Evolutionary conservation across 331 rosid species (phyloP).

Genomic region (Arachis monticola): DNA sequence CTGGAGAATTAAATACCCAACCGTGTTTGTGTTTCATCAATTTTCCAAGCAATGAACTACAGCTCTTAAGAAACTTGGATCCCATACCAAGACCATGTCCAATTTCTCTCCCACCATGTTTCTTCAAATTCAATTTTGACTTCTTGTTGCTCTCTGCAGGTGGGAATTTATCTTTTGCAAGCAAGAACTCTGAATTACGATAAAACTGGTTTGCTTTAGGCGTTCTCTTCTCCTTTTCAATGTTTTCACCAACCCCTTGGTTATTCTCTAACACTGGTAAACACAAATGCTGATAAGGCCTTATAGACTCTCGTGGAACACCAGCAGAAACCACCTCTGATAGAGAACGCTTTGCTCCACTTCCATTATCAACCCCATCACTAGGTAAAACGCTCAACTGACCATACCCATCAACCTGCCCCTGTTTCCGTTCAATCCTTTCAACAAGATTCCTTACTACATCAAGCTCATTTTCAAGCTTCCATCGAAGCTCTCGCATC

Average conservation of each 20-base stretch:
- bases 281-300: conserved; percentile 76
- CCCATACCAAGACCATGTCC: conserved; percentile 67
- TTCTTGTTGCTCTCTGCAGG: conserved; percentile 89
- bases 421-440: conserved; percentile 76
- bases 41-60: conserved; percentile 87
- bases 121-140: conserved; percentile 73
- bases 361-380: conserved; percentile 51
- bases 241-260: conserved; percentile 62
- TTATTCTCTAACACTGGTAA: conserved; percentile 72
- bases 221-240: conserved; percentile 94
- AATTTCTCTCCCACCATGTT: conserved; percentile 66
- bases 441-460: conserved; percentile 67
- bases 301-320: conserved; percentile 54
- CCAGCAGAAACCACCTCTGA: conserved; percentile 71
- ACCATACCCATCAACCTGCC: conserved; percentile 50
- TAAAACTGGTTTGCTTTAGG: conserved; percentile 96
- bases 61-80: conserved; percentile 81
- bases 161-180: conserved; percentile 90
- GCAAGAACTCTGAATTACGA: conserved; percentile 83
- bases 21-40: conserved; percentile 89
- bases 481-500: conserved; percentile 59
- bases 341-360: conserved; percentile 59
- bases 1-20: conserved; percentile 93
- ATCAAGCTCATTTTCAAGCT: conserved; percentile 68
- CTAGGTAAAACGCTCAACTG: conserved; percentile 41